Percentiles rank a stretch among this genome's conserved stretches.
phyloP scores from a whole-genome alignment of 371 early-diverging fungal species.

The Basidiobolus meristosporus region DNA sequence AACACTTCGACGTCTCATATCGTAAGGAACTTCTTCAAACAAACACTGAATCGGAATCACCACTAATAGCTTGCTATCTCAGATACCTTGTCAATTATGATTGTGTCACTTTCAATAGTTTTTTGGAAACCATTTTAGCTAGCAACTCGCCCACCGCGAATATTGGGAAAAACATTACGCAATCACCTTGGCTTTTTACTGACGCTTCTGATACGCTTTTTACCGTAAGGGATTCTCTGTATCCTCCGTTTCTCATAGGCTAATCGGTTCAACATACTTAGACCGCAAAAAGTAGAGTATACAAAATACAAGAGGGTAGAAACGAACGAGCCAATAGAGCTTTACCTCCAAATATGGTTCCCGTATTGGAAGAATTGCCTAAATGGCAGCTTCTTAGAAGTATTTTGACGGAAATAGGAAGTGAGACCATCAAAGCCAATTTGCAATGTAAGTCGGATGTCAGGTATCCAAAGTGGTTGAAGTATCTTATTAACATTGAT shows the following conservation, averaged over 20 bases:
- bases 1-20: conserved; percentile 43
- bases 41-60: neutral
- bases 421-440: conserved; percentile 15
- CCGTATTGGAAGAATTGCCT: conserved; percentile 74
- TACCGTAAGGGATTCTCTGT: conserved; percentile 15
- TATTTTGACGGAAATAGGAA: conserved; percentile 56
- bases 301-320: conserved; percentile 2
- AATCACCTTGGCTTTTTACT: conserved; percentile 62
- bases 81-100: conserved; percentile 67
- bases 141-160: conserved; percentile 17
- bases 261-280: no score
- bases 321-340: conserved; percentile 4
- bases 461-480: no score
- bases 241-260: no score
- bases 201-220: conserved; percentile 71
- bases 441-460: no score
- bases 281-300: no score
- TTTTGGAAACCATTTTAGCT: conserved; percentile 63
- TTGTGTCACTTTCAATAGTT: conserved; percentile 69
- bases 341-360: conserved; percentile 36
- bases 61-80: neutral
- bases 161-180: conserved; percentile 9
- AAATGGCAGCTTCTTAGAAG: conserved; percentile 66
- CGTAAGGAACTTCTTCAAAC: conserved; percentile 9
- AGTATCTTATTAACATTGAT: neutral